A percentile compares a stretch with the other conserved stretches of the same genome.
Evolutionary conservation across 495 filamentous ascomycete species (phyloP).

Genomic region (Lasiosphaeria miniovina): DNA sequence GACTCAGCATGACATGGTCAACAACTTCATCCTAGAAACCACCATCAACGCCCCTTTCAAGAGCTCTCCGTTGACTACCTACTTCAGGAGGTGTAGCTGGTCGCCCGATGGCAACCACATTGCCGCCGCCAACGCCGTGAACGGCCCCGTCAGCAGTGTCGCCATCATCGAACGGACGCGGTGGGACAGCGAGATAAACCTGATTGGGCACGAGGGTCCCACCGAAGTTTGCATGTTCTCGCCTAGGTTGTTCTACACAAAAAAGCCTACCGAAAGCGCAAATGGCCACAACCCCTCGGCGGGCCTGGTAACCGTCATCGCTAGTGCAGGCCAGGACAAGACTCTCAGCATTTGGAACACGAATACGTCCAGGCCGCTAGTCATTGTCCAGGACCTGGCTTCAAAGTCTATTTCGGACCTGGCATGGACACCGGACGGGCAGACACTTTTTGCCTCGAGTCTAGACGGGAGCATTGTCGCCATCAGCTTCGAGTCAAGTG

Average conservation of each 20-base stretch:
- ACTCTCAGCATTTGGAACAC: conserved; percentile 96
- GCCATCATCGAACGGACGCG: conserved; percentile 88
- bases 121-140: conserved; percentile 92
- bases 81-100: conserved; percentile 96
- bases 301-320: conserved; percentile 84
- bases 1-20: conserved; percentile 86
- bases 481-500: conserved; percentile 51
- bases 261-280: conserved; percentile 50
- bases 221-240: conserved; percentile 98
- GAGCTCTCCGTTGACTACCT: conserved; percentile 88
- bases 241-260: conserved; percentile 78
- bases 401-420: conserved; percentile 90
- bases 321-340: conserved; percentile 95
- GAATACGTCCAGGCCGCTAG: conserved; percentile 81
- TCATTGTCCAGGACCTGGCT: conserved; percentile 82
- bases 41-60: conserved; percentile 82
- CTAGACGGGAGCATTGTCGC: conserved; percentile 84
- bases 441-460: conserved; percentile 77
- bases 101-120: conserved; percentile 96
- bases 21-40: conserved; percentile 89
- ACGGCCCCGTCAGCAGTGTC: conserved; percentile 94
- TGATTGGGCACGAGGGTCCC: conserved; percentile 95
- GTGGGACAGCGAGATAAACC: conserved; percentile 96
- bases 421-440: conserved; percentile 91
- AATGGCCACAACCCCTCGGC: conserved; percentile 26